Evolutionary conservation across 768 basidiomycete species (phyloP).

Genomic region (Trametes cubensis): DNA sequence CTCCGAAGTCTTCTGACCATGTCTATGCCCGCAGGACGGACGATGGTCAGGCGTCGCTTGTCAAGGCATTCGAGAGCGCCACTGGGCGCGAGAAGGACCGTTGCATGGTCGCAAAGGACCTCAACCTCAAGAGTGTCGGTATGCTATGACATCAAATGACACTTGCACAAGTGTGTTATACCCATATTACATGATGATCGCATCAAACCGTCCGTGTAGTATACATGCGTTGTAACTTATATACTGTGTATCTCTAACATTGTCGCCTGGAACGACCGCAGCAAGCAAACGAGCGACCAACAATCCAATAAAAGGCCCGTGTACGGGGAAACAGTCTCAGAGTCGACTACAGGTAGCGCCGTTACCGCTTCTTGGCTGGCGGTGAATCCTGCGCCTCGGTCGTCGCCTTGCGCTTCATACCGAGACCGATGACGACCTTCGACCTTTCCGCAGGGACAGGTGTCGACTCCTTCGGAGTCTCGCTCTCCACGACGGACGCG

Average conservation of each 20-base stretch:
- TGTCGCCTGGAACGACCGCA: not conserved
- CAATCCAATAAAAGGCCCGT: not conserved
- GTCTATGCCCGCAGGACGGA: constrained; percentile 61
- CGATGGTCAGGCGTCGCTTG: constrained; percentile 75
- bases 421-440: constrained; percentile 78
- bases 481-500: constrained; percentile 54
- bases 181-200: constrained; percentile 13
- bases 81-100: constrained; percentile 78
- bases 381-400: constrained; percentile 72
- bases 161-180: not conserved
- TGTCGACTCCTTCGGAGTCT: constrained; percentile 49
- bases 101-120: constrained; percentile 69
- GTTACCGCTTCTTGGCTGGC: constrained; percentile 54
- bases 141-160: constrained; percentile 48
- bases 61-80: constrained; percentile 72
- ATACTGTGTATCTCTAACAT: constrained; percentile 21
- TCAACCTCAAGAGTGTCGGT: constrained; percentile 70
- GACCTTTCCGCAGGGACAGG: constrained; percentile 66
- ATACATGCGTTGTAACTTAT: constrained; percentile 24
- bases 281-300: not conserved
- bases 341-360: not conserved
- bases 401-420: constrained; percentile 76
- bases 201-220: constrained; percentile 21
- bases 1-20: not conserved
- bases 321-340: not conserved